These are phyloP conservation scores for Starmerella scarabaei DNA, from an alignment of 805 yeast species.

Conservation along the genomic window DNA sequence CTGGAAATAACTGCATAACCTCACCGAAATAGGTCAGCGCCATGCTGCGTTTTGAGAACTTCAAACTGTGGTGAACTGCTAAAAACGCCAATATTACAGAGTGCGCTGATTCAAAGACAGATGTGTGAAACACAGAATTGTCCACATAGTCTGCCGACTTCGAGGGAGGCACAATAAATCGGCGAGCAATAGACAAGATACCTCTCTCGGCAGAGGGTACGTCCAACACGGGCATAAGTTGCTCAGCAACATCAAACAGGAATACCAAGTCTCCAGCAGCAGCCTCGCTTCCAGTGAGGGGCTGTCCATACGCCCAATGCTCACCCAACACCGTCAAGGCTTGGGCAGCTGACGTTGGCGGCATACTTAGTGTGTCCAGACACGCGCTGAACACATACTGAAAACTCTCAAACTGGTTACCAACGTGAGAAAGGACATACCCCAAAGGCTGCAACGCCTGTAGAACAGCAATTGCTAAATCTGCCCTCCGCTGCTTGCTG, in stretches of 20 bases:
- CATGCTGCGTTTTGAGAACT: slow-evolving; percentile 20
- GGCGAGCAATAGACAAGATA: slow-evolving; percentile 13
- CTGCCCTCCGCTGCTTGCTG: not conserved
- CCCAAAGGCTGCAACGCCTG: slow-evolving; percentile 17
- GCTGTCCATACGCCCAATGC: slow-evolving; percentile 11
- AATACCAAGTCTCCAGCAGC: slow-evolving; percentile 17
- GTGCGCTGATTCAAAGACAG: slow-evolving; percentile 46
- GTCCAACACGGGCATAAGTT: slow-evolving; percentile 14
- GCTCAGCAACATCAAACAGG: slow-evolving; percentile 15
- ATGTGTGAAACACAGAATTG: not conserved
- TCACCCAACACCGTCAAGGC: slow-evolving; percentile 6
- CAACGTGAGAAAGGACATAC: slow-evolving; percentile 12
- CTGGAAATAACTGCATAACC: slow-evolving; percentile 45
- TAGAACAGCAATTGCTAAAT: slow-evolving; percentile 4
- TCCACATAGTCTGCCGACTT: slow-evolving; percentile 18
- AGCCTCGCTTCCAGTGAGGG: not conserved
- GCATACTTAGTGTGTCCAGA: slow-evolving; percentile 14
- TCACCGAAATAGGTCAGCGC: slow-evolving; percentile 35
- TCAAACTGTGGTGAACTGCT: slow-evolving; percentile 17
- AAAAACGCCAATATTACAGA: slow-evolving; percentile 39
- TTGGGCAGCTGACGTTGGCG: not conserved
- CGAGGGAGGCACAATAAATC: slow-evolving; percentile 14
- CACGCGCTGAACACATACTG: slow-evolving; percentile 12
- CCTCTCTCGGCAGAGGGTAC: slow-evolving; percentile 4
- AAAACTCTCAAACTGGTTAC: slow-evolving; percentile 15